These are phyloP conservation scores for Rasamsonia emersonii DNA, from an alignment of 2,329 filamentous ascomycete species.

Conservation along the genomic window DNA sequence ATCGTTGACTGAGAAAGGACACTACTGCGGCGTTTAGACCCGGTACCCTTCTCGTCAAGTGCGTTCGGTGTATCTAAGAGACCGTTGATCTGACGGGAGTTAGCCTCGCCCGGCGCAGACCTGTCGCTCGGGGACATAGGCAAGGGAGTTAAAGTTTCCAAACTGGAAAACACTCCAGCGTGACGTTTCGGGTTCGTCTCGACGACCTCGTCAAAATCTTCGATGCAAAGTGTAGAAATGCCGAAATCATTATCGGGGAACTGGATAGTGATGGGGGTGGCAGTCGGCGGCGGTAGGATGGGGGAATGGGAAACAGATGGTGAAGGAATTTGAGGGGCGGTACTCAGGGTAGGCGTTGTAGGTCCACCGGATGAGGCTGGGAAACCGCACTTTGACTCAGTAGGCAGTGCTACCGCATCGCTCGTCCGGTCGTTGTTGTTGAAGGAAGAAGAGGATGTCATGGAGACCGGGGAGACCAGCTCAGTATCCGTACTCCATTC, in stretches of 20 bases:
- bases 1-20: conserved; percentile 35
- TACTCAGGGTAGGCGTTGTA: conserved; percentile 29
- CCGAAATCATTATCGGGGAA: conserved; percentile 17
- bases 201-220: conserved; percentile 20
- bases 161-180: conserved; percentile 25
- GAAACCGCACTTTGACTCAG: conserved; percentile 10
- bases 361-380: conserved; percentile 24
- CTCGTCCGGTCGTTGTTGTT: conserved; percentile 14
- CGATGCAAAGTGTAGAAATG: conserved; percentile 24
- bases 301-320: conserved; percentile 20
- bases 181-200: conserved; percentile 30
- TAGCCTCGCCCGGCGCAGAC: background rate
- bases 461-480: conserved; percentile 25
- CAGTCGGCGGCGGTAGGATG: conserved; percentile 14
- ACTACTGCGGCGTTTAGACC: too few species aligned
- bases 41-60: too few species aligned
- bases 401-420: background rate
- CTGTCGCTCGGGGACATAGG: conserved; percentile 12
- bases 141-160: conserved; percentile 21
- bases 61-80: conserved; percentile 9
- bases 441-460: conserved; percentile 27
- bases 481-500: conserved; percentile 34
- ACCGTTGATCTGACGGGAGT: conserved; percentile 8
- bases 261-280: conserved; percentile 19
- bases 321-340: conserved; percentile 21